Evolutionary conservation across 2,329 filamentous ascomycete species (phyloP).

Genomic region (Fusarium torreyae): DNA sequence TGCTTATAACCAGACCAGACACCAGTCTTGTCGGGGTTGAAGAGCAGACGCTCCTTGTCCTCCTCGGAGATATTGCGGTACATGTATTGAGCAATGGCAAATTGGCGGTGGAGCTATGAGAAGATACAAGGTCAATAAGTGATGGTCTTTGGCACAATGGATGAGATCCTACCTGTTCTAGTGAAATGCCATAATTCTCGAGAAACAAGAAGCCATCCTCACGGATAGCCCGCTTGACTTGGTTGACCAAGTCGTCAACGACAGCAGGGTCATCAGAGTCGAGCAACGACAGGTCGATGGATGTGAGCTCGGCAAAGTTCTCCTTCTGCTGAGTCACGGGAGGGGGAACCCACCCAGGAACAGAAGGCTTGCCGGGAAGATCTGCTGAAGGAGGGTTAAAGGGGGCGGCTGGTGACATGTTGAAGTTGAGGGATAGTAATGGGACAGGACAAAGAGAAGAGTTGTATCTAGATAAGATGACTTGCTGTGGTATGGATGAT

Average conservation of each 20-base stretch:
- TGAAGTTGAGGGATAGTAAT: neutral
- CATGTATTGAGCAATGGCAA: conserved; percentile 65
- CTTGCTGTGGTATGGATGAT: neutral
- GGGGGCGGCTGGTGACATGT: conserved; percentile 53
- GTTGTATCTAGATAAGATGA: neutral
- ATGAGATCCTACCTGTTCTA: conserved; percentile 54
- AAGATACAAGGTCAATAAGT: neutral
- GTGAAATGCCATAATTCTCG: conserved; percentile 65
- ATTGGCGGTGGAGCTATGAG: conserved; percentile 64
- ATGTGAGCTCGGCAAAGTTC: conserved; percentile 60
- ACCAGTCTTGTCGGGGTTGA: conserved; percentile 60
- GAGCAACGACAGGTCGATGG: conserved; percentile 61
- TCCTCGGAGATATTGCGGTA: conserved; percentile 65
- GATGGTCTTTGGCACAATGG: too few relatives aligned
- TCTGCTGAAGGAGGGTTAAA: conserved; percentile 59
- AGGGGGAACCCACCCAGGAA: conserved; percentile 61
- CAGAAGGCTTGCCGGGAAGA: conserved; percentile 58
- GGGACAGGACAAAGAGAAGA: neutral
- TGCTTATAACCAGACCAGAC: conserved; percentile 67
- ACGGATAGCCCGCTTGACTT: conserved; percentile 60
- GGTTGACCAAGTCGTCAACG: conserved; percentile 60
- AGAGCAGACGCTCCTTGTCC: conserved; percentile 64
- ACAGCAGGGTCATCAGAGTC: conserved; percentile 60
- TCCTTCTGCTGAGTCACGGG: conserved; percentile 61
- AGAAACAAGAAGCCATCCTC: conserved; percentile 64